These are phyloP conservation scores for Trifolium fragiferum DNA, from an alignment of 306 rosid species.

Conservation along the genomic window DNA sequence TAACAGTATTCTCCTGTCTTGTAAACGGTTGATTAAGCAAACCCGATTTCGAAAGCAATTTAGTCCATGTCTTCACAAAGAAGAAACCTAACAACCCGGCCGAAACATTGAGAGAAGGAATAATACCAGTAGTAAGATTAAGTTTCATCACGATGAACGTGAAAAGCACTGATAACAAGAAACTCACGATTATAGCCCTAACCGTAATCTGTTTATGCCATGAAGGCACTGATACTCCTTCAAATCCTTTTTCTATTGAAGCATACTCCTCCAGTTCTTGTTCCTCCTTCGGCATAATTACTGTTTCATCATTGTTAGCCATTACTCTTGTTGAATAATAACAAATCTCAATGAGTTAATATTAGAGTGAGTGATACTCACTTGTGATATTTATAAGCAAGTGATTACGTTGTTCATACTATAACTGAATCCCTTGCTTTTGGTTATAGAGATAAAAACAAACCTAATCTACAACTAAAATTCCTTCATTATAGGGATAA, in stretches of 20 bases:
- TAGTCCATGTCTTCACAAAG: conserved; percentile 53
- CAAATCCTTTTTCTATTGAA: conserved; percentile 46
- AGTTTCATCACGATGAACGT: conserved; percentile 58
- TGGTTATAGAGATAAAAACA: too few relatives aligned
- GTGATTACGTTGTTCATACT: too few relatives aligned
- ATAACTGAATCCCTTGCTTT: too few relatives aligned
- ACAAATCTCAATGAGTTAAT: too few relatives aligned
- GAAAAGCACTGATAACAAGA: conserved; percentile 42
- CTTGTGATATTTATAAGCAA: too few relatives aligned
- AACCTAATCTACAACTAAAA: too few relatives aligned
- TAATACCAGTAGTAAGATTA: conserved; percentile 50
- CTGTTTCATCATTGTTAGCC: too few relatives aligned
- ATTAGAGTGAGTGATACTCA: too few relatives aligned
- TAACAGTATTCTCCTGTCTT: conserved; percentile 54
- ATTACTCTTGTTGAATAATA: too few relatives aligned
- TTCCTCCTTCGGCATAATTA: background rate
- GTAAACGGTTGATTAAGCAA: conserved; percentile 43
- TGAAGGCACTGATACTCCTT: conserved; percentile 37
- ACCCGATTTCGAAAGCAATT: conserved; percentile 26
- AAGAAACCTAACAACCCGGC: conserved; percentile 58
- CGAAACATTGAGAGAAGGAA: conserved; percentile 50
- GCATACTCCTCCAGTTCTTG: background rate
- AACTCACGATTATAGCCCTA: conserved; percentile 45
- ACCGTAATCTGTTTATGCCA: conserved; percentile 46
- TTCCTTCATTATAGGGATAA: too few relatives aligned